Conservation (phyloP, 495 filamentous ascomycete species). For the Penicillium longicatenatum region DNA sequence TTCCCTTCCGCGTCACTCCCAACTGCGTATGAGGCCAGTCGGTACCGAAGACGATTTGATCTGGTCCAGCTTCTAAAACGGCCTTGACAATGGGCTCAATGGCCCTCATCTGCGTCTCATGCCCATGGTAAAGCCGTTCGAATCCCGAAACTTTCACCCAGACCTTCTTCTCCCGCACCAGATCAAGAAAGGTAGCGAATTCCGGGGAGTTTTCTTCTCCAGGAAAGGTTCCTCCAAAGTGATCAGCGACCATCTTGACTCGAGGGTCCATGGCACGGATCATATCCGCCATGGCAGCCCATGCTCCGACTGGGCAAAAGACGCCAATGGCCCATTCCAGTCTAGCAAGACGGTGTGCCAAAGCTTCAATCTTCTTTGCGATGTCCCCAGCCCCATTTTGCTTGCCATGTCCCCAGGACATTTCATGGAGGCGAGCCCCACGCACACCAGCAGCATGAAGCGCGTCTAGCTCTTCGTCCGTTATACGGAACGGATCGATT, state of each 20-base stretch:
- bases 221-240: background rate
- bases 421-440: background rate
- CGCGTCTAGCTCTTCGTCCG: background rate
- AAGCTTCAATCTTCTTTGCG: background rate
- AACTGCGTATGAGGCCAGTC: background rate
- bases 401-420: background rate
- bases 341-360: background rate
- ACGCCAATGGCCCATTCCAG: background rate
- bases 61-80: background rate
- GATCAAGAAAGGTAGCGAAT: background rate
- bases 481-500: background rate
- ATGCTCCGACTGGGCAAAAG: background rate
- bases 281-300: background rate
- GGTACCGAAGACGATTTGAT: background rate
- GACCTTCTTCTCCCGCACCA: background rate
- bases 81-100: background rate
- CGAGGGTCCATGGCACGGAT: background rate
- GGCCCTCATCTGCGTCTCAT: background rate
- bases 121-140: background rate
- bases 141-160: background rate
- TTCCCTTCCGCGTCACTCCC: background rate
- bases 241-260: background rate
- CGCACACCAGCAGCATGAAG: background rate
- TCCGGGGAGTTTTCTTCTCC: background rate
- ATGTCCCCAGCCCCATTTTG: background rate